Base-by-base conservation (phyloP, 1,284 basidiomycete species). In the Tilletia horrida region DNA sequence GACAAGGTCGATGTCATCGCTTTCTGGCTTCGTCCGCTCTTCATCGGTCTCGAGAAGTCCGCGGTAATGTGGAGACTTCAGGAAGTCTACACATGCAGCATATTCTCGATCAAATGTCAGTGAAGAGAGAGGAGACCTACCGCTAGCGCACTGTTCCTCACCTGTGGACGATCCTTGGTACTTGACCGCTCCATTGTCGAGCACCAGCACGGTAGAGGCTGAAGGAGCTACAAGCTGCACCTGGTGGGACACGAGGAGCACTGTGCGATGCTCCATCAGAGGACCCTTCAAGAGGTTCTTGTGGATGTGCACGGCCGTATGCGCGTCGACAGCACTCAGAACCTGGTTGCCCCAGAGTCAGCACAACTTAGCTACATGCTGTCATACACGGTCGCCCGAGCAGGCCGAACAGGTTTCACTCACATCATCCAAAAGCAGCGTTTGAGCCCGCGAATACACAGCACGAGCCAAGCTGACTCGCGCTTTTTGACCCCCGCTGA, bases 281-380 rank as follows among this genome's bases (percentile, higher is more conserved):
- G 88, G 87, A 0, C 89, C 90, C 14, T 83, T 83, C 45, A 91
- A 81, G 11, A 89, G 84, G 42, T 91, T 79, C 75, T 87, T 88
- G 18, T 89, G 84, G 40, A 91, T 81, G 77, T 87, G 89, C 70
- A 88, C 87, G 48, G 90, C 90, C 1, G 91, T 92, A 77, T 93
- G 91, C 83, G 91, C 91, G 81, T 95, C 92, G 6, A 95, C 91
- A 1, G 92, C 91, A 0, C 91, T 89, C 14, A 95, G 84, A 31
- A 59, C n/a, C 55, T 59, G 29, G 3, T 18, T 2, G 11, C 6
- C 35, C 4, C 35, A 40, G 6, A 40, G 35, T 40, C 35, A 40
- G 35, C 35, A 40, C 35, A 40, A 4, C 35, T 6, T 40, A 40
- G 35, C 11, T 11, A 11, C 35, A 40, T 40, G 35, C 11, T 11